phyloP scores from a whole-genome alignment of 1,284 basidiomycete genomes.

The Cryptococcus depauperatus region DNA sequence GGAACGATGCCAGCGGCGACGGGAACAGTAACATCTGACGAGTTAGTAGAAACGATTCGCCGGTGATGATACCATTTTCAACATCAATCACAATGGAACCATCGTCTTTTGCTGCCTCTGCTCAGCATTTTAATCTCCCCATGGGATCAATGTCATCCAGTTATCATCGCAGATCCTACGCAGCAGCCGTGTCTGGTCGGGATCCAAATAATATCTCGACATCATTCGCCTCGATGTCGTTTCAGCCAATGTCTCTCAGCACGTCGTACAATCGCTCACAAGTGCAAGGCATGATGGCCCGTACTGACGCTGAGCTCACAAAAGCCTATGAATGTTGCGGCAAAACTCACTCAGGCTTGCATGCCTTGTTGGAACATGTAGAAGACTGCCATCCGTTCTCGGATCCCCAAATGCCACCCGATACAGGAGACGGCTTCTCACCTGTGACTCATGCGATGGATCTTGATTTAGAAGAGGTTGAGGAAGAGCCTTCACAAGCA shows the following conservation, averaged over 20 bases:
- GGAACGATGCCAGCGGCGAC: neutral
- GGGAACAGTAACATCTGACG: too few species aligned
- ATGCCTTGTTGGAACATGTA: constrained; percentile 40
- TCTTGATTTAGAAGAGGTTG: constrained; percentile 36
- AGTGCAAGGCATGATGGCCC: constrained; percentile 31
- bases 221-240: constrained; percentile 38
- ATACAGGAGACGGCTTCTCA: constrained; percentile 27
- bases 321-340: constrained; percentile 40
- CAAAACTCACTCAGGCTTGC: constrained; percentile 30
- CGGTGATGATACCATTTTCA: constrained; percentile 28
- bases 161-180: constrained; percentile 36
- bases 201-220: constrained; percentile 24
- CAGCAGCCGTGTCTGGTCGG: constrained; percentile 29
- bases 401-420: constrained; percentile 23
- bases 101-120: constrained; percentile 30
- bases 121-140: constrained; percentile 28
- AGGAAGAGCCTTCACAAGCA: constrained; percentile 3
- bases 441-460: constrained; percentile 39
- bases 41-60: constrained; percentile 30
- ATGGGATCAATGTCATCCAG: constrained; percentile 23
- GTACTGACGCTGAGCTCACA: constrained; percentile 36
- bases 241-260: constrained; percentile 28
- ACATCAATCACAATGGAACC: constrained; percentile 40
- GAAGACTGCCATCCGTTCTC: constrained; percentile 39
- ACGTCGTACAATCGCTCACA: constrained; percentile 35